A percentile compares a stretch with the other conserved stretches of the same genome.
Evolutionary conservation across 2,329 filamentous ascomycete genomes (phyloP).

Genomic region (Trichoderma sp.): DNA sequence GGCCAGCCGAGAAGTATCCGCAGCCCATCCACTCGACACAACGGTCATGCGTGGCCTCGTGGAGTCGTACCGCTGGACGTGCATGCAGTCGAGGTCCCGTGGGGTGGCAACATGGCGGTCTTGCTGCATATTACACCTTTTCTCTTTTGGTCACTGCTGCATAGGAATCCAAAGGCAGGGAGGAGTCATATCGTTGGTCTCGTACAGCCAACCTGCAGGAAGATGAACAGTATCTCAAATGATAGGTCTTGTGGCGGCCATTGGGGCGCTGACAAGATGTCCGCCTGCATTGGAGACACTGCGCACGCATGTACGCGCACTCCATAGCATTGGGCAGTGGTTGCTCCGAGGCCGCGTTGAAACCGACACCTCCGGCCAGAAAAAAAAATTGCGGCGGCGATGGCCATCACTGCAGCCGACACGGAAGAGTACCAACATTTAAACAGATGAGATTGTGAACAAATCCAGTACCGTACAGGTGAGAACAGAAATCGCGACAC

Average conservation of each 20-base stretch:
- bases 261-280: neutral
- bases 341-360: neutral
- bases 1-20: neutral
- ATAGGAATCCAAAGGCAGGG: neutral
- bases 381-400: neutral
- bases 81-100: constrained; percentile 34
- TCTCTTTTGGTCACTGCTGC: constrained; percentile 1
- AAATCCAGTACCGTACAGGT: neutral
- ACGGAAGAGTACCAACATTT: neutral
- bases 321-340: neutral
- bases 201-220: constrained; percentile 11
- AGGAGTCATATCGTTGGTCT: neutral
- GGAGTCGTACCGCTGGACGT: constrained; percentile 25
- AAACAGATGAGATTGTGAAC: neutral
- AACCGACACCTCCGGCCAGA: neutral
- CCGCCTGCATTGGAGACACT: neutral
- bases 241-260: neutral
- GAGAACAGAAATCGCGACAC: neutral
- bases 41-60: constrained; percentile 13
- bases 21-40: neutral
- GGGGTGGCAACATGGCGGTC: constrained; percentile 19
- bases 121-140: neutral
- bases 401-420: neutral
- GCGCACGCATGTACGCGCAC: neutral
- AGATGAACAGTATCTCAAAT: neutral